A percentile compares a stretch with the other conserved stretches of the same genome.
Evolutionary conservation across 75 land plant genomes (phyloP).

Genomic region (Pseudotsuga menziesii): DNA sequence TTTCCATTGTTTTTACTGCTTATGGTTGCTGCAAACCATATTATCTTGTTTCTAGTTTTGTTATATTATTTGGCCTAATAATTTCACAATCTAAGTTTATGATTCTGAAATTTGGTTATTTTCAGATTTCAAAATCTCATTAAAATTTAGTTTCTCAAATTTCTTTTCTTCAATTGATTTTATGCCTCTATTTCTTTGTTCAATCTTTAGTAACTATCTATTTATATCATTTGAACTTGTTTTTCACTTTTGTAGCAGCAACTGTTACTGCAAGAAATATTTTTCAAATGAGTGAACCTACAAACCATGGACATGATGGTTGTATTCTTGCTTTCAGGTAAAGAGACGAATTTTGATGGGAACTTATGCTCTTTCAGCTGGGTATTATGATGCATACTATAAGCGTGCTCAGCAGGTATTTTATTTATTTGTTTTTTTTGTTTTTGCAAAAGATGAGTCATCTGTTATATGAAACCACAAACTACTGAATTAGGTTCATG

Average conservation of each 20-base stretch:
- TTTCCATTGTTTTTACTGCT: not conserved
- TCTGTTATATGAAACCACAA: too few relatives aligned
- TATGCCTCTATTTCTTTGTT: not conserved
- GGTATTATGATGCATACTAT: conserved; percentile 97
- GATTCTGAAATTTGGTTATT: not conserved
- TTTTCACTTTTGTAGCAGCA: not conserved
- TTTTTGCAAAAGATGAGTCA: not conserved
- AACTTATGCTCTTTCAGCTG: conserved; percentile 96
- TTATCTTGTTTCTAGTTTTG: not conserved
- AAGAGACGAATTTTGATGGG: conserved; percentile 95
- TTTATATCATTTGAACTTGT: not conserved
- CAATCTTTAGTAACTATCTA: not conserved
- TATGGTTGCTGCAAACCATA: not conserved
- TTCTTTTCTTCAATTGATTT: not conserved
- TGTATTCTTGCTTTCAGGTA: conserved; percentile 47
- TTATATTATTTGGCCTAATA: not conserved
- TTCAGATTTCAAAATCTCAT: not conserved
- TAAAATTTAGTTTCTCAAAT: not conserved
- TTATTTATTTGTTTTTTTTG: not conserved
- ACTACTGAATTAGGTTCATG: too few relatives aligned
- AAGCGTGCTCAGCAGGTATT: conserved; percentile 97
- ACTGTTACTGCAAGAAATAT: not conserved
- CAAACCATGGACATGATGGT: not conserved
- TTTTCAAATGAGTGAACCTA: not conserved
- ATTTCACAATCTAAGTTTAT: not conserved